phyloP scores from a whole-genome alignment of 305 asterid species.

The Fraxinus angustifolia region DNA sequence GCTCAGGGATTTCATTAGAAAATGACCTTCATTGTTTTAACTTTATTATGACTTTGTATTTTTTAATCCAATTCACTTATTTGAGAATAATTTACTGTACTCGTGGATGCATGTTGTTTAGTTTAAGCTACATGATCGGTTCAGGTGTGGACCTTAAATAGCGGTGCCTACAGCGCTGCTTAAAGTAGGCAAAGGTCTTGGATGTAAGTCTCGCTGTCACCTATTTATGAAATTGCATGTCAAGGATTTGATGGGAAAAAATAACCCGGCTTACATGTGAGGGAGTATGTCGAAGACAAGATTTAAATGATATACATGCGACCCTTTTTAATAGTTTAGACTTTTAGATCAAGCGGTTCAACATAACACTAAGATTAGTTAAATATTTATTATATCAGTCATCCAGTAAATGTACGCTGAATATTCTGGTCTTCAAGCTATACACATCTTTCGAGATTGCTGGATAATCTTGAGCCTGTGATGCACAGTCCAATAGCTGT shows the following conservation, averaged over 20 bases:
- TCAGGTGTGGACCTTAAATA: not conserved
- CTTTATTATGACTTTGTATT: conserved; percentile 1
- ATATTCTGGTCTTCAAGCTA: not conserved
- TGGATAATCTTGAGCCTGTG: not conserved
- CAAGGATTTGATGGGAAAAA: not conserved
- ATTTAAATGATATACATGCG: not conserved
- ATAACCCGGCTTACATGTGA: not conserved
- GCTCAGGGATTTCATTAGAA: not conserved
- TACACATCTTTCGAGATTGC: not conserved
- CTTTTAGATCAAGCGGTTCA: not conserved
- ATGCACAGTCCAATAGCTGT: not conserved
- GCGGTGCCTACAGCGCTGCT: not conserved
- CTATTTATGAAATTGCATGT: not conserved
- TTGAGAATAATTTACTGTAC: not conserved
- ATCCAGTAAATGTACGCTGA: not conserved
- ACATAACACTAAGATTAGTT: not conserved
- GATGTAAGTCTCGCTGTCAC: not conserved
- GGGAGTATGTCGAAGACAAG: not conserved
- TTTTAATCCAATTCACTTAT: not conserved
- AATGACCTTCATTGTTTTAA: not conserved
- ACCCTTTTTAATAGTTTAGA: not conserved
- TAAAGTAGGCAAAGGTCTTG: not conserved
- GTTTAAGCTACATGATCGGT: not conserved
- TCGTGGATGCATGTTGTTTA: not conserved
- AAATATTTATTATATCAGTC: not conserved